Evolutionary conservation across 202 grass and related monocot species (phyloP).

Genomic region (Elaeis oleifera): DNA sequence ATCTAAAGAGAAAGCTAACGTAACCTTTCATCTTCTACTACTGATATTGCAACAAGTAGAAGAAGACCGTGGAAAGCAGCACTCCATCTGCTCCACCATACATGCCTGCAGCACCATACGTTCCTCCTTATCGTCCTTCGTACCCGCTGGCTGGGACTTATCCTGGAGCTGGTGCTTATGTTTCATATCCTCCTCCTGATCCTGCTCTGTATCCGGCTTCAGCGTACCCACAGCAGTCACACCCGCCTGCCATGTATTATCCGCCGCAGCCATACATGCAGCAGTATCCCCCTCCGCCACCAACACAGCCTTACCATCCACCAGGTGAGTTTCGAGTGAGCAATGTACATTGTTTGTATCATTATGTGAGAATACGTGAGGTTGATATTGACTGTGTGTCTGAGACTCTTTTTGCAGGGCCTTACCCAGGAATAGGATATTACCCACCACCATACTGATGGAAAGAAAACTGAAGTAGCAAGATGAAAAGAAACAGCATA

Average conservation of each 20-base stretch:
- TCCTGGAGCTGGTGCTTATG: background rate
- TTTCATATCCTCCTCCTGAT: background rate
- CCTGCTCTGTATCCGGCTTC: conserved; percentile 22
- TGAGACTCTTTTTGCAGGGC: conserved; percentile 30
- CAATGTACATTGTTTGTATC: background rate
- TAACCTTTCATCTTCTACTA: too few relatives aligned
- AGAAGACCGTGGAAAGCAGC: background rate
- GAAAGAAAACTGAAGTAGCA: conserved; percentile 1
- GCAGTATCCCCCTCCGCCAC: conserved; percentile 2
- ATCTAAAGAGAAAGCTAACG: too few relatives aligned
- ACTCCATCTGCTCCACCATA: conserved; percentile 10
- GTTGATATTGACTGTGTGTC: conserved; percentile 1
- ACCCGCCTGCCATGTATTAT: conserved; percentile 31
- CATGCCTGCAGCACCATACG: conserved; percentile 22
- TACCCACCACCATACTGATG: conserved; percentile 66
- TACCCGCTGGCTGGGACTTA: background rate
- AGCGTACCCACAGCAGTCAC: conserved; percentile 32
- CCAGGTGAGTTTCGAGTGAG: conserved; percentile 35
- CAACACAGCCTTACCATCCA: conserved; percentile 42
- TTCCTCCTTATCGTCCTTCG: too few relatives aligned
- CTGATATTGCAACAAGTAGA: too few relatives aligned
- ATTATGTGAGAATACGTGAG: too few relatives aligned
- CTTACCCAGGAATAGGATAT: conserved; percentile 33
- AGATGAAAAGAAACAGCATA: too few relatives aligned
- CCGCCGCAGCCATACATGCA: conserved; percentile 21